Conservation (phyloP, 2,329 filamentous ascomycete species). For the Nigrospora oryzae region DNA sequence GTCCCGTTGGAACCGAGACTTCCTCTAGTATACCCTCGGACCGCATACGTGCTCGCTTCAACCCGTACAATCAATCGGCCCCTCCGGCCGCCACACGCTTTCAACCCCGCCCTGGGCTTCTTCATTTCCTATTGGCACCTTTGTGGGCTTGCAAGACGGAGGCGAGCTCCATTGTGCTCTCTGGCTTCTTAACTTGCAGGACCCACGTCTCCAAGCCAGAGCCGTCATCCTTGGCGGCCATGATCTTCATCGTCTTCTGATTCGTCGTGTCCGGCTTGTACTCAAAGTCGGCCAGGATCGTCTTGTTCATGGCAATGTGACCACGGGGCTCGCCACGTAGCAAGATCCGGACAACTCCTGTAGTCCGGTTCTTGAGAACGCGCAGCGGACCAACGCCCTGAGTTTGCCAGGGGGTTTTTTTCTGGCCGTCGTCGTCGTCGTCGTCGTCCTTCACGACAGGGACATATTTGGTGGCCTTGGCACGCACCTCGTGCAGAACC, state of each 20-base stretch:
- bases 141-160: constrained; percentile 44
- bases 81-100: too few species aligned
- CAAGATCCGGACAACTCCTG: constrained; percentile 57
- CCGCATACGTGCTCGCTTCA: too few species aligned
- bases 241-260: constrained; percentile 50
- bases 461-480: constrained; percentile 59
- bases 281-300: constrained; percentile 48
- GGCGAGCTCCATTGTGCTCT: constrained; percentile 42
- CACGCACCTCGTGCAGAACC: constrained; percentile 59
- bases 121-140: constrained; percentile 43
- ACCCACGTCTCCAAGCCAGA: constrained; percentile 60
- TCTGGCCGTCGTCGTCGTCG: constrained; percentile 37
- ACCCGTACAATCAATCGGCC: too few species aligned
- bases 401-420: constrained; percentile 55
- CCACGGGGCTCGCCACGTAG: constrained; percentile 70
- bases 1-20: too few species aligned
- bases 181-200: constrained; percentile 56
- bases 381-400: constrained; percentile 66
- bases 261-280: constrained; percentile 46
- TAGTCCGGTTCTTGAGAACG: constrained; percentile 65
- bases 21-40: too few species aligned
- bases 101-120: too few species aligned
- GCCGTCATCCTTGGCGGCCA: constrained; percentile 48
- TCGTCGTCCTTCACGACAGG: constrained; percentile 29
- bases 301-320: constrained; percentile 64